phyloP scores from a whole-genome alignment of 345 rosid species.

The Brassica incana region DNA sequence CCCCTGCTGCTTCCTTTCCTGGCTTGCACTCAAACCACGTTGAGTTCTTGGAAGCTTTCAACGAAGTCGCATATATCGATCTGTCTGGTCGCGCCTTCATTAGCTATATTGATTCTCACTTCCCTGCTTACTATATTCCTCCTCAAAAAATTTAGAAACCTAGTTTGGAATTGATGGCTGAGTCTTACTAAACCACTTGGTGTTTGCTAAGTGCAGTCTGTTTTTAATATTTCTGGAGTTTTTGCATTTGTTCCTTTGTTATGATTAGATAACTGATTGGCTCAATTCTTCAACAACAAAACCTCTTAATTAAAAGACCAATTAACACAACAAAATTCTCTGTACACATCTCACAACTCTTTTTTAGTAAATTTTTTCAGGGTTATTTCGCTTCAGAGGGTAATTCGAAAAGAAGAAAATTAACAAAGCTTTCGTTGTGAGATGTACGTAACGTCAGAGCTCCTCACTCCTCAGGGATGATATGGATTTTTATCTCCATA shows the following conservation, averaged over 20 bases:
- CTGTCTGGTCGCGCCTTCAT: not conserved
- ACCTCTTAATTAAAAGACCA: not conserved
- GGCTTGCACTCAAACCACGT: constrained; percentile 1
- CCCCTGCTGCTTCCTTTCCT: not conserved
- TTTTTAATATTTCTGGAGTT: not conserved
- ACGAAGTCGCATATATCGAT: not conserved
- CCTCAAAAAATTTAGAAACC: not conserved
- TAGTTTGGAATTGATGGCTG: no score
- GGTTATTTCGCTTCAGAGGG: no score
- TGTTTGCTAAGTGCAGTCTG: not conserved
- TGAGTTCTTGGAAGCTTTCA: not conserved
- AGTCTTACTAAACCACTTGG: not conserved
- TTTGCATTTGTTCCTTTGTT: not conserved
- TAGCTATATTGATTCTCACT: not conserved
- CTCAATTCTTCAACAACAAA: not conserved
- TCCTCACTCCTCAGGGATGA: no score
- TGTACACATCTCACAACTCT: not conserved
- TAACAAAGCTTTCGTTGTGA: no score
- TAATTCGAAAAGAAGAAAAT: no score
- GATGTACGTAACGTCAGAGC: no score
- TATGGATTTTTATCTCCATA: not conserved
- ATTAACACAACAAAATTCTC: not conserved
- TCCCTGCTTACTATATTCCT: not conserved
- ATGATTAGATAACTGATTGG: not conserved
- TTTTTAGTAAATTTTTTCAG: no score